These are phyloP conservation scores for Backusella circina DNA, from an alignment of 192 early-diverging fungal genomes.

Conservation along the genomic window DNA sequence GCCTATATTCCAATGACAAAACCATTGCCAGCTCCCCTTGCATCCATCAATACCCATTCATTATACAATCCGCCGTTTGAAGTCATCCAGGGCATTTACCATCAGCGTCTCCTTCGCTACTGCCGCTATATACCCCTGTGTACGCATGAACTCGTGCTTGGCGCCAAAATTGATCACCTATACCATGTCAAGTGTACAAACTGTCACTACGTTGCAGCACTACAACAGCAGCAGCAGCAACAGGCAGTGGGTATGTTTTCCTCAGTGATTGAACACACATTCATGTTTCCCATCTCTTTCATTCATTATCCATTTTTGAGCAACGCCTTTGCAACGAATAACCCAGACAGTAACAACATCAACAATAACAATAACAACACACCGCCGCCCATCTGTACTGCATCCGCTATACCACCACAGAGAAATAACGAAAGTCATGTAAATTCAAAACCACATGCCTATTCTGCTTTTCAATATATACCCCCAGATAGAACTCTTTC, in stretches of 20 bases:
- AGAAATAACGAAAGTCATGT: background rate
- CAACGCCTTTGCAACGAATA: background rate
- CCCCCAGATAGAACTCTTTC: background rate
- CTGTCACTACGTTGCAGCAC: background rate
- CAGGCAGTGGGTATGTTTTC: background rate
- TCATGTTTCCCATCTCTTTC: constrained; percentile 12
- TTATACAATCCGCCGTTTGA: constrained; percentile 1
- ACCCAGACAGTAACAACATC: background rate
- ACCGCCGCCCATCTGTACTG: background rate
- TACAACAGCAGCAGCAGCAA: background rate
- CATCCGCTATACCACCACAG: background rate
- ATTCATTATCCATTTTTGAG: background rate
- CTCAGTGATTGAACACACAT: background rate
- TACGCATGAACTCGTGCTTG: constrained; percentile 12
- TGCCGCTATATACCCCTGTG: background rate
- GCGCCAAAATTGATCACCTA: background rate
- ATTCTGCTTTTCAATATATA: constrained; percentile 16
- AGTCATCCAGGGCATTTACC: background rate
- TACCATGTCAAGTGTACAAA: background rate
- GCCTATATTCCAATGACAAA: constrained; percentile 22
- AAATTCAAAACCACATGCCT: background rate
- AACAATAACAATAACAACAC: background rate
- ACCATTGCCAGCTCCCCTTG: constrained; percentile 4
- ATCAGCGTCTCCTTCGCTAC: constrained; percentile 18
- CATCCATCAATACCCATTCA: background rate